A percentile compares a stretch with the other conserved stretches of the same genome.
Conservation (phyloP, 257 asterid genomes). For the Cordia subcordata region DNA sequence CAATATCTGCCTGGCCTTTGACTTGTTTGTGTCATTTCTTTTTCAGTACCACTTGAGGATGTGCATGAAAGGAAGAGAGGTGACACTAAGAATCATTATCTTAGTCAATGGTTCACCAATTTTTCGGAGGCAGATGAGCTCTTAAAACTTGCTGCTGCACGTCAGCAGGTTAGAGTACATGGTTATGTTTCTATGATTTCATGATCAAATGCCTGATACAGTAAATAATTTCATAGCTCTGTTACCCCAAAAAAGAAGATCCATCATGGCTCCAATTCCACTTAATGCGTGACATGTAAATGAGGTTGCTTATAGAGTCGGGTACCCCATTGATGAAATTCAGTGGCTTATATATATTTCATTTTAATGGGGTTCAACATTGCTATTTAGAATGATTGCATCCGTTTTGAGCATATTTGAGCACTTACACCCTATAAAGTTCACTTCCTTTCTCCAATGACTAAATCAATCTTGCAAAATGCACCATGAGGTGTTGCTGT, state of each 20-base stretch:
- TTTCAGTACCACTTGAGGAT: conserved; percentile 38
- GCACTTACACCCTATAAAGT: too few species aligned
- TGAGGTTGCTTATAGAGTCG: too few species aligned
- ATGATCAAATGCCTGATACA: not conserved
- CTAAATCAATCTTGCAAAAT: too few species aligned
- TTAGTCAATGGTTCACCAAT: conserved; percentile 61
- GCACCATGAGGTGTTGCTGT: too few species aligned
- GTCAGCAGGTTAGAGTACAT: conserved; percentile 49
- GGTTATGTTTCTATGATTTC: not conserved
- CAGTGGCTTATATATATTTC: too few species aligned
- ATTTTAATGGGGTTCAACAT: too few species aligned
- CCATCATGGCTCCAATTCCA: too few species aligned
- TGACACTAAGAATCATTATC: conserved; percentile 56
- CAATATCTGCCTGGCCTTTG: conserved; percentile 10
- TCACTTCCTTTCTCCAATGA: too few species aligned
- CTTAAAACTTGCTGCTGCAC: conserved; percentile 66
- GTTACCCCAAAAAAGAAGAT: not conserved
- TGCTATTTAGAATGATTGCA: too few species aligned
- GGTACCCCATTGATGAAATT: not conserved
- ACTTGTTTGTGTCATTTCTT: conserved; percentile 10
- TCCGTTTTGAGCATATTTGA: too few species aligned
- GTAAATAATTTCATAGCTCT: not conserved
- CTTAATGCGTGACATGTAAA: too few species aligned
- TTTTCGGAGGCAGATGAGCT: conserved; percentile 89
- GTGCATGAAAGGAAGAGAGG: conserved; percentile 39